Evolutionary conservation across 768 basidiomycete species (phyloP), one percentile per base, ranked within the genome.

Genomic region (Collybiopsis confluens): DNA sequence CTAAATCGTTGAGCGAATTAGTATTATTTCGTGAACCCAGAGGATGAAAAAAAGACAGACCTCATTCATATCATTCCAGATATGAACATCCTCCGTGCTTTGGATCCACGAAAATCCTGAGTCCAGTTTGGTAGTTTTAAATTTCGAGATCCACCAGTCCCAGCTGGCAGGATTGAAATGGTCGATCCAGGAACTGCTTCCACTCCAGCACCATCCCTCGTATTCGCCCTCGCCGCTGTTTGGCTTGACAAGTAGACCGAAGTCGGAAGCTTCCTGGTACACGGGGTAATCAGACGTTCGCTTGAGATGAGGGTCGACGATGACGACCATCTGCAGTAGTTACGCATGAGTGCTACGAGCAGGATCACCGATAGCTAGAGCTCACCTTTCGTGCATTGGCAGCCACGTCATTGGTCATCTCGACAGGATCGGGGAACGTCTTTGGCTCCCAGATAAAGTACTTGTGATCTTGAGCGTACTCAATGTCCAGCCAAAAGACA

Each of bases 41-140:
- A 56, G 23, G 8, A 15, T 36, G 40, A 35, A 20, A 18, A 45
- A 27, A 18, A 40, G 24, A 54, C 75, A 7, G 47, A 92, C 92
- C 82, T 98, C 97, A 60, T 98, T 98, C 97, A 99, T 99, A 65
- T 99, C 97, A 65, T 98, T 98, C 97, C 97, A 99, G 60, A 98
- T 93, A 66, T 86, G 87, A 13, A 98, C 80, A 59, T 83, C 81
- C 27, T 86, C 82, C 2, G 92, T 92, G 59, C 94, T 90, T 58
- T 90, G 71, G 0, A 75, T 81, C 88, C 91, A 92, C 6, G 82
- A 73, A 81, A 85, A 92, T n/a, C 76, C 70, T 43, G 76, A 80
- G 56, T 75, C 70, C 28, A 74, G 70, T 45, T 73, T 68, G 57
- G 75, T 69, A 8, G 74, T 75, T 68, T 86, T 87, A 77, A 97